Evolutionary conservation across 108 stramenopile species (phyloP), one percentile per base, ranked within the genome.

Genomic region (Chaetoceros muelleri): DNA sequence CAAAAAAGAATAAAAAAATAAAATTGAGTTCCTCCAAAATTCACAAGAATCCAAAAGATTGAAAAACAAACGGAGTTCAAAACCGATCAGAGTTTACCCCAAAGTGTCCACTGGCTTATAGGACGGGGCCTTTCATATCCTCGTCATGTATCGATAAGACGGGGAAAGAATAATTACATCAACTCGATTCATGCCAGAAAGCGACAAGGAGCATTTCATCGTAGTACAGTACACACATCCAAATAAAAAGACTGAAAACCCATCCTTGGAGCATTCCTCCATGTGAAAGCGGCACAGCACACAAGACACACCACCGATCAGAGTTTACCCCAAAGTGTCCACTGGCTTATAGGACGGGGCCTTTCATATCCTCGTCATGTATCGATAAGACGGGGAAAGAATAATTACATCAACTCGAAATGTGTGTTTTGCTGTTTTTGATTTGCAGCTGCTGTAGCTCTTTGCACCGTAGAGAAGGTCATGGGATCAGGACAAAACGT

Each of bases 301-400:
- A n/a, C n/a, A n/a, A n/a, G n/a, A n/a, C n/a, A n/a, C n/a, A 55
- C 28, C 49, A 75, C 72, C 84, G 83, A 89, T 85, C 84, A 85
- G 79, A 85, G 84, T 85, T 80, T 65, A 85, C 87, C 84, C 80
- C 65, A 78, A 71, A 79, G 67, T 66, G 82, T 82, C 84, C 79
- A 85, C 84, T 89, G 87, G 84, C 84, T 81, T 78, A 78, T 70
- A 79, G 81, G 84, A 81, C 81, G 65, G 84, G 84, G 82, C 84
- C 82, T 76, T 89, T 85, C 80, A 59, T 69, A 60, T 55, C 66
- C 48, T 85, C 87, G 63, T 68, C 87, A 85, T 80, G 50, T 85
- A 79, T 89, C 87, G 84, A 79, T 85, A 69, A 83, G 87, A 89
- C 84, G 84, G 84, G 87, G 84, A 85, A 89, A 85, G 84, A 89